Evolutionary conservation across 345 rosid genomes (phyloP), one percentile per base, ranked within the genome.

Genomic region (Linum tenue): DNA sequence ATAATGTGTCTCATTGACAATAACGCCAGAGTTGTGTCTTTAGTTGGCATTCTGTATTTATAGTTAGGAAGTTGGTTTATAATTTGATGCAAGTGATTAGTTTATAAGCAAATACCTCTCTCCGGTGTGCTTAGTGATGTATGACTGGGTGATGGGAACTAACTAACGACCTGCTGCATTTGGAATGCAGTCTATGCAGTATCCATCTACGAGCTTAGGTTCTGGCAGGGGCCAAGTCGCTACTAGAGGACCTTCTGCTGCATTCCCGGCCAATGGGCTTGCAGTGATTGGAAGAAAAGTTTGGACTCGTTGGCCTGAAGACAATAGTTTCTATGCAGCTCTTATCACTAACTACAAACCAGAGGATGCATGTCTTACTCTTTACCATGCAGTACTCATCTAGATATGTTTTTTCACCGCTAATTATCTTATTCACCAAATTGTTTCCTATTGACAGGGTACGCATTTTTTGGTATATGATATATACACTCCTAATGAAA

Each of bases 261-360:
- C 84, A 64, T 81, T 84, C 62, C 67, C 72, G 61, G 64, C 84
- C 15, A 88, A 84, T 74, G 91, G 78, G 73, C 78, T 89, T 70
- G 86, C 89, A 66, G 86, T 90, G 67, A 71, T 94, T 66, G 96
- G 95, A 69, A 85, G 74, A 79, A 88, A 88, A 85, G 95, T 92
- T 48, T 90, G 97, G 98, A 92, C 94, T 56, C 84, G 90, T 73
- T 92, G 98, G 98, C 98, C 98, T 48, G 95, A 82, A 57, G 98
- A 92, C 74, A 86, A 90, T 73, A 78, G 82, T 75, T 92, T 84
- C 73, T 92, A 92, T 69, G 89, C 89, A 78, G 98, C 98, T 79
- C 80, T 85, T 70, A 87, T 92, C 66, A 83, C 88, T 69, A 85
- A 87, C 75, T 92, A 83, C 71, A 73, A 87, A 64, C 78, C 89